Conservation (phyloP, 2,329 filamentous ascomycete species). For the Cladosporium phlei region DNA sequence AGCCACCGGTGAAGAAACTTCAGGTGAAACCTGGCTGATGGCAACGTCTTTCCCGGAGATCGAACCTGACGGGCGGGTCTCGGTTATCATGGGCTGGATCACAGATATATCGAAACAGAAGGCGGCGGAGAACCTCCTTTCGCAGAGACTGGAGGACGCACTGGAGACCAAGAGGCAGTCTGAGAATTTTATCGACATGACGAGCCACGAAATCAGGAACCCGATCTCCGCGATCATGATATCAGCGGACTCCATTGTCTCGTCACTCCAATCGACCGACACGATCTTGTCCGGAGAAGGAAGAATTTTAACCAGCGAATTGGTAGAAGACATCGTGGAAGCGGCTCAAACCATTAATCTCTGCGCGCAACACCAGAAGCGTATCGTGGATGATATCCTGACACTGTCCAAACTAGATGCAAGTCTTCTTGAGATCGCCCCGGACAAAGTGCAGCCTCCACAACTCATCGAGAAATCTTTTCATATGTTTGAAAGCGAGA, state of each 20-base stretch:
- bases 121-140: conserved; percentile 26
- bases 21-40: conserved; percentile 19
- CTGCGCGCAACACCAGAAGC: conserved; percentile 29
- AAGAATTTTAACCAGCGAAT: not conserved
- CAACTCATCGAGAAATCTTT: conserved; percentile 32
- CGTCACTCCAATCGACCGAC: conserved; percentile 23
- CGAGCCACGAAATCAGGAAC: conserved; percentile 41
- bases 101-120: conserved; percentile 29
- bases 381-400: conserved; percentile 46
- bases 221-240: conserved; percentile 41
- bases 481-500: conserved; percentile 37
- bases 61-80: conserved; percentile 27
- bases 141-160: conserved; percentile 29
- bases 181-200: conserved; percentile 32
- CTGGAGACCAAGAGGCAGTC: conserved; percentile 25
- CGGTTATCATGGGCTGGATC: conserved; percentile 21
- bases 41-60: conserved; percentile 16
- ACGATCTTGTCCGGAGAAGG: conserved; percentile 21
- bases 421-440: conserved; percentile 33
- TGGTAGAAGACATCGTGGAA: conserved; percentile 19
- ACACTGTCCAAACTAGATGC: conserved; percentile 38
- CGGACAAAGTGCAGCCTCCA: conserved; percentile 30
- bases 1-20: conserved; percentile 5
- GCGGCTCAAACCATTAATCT: conserved; percentile 28
- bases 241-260: conserved; percentile 38